phyloP scores from a whole-genome alignment of 306 rosid genomes.

The Rosa persica region DNA sequence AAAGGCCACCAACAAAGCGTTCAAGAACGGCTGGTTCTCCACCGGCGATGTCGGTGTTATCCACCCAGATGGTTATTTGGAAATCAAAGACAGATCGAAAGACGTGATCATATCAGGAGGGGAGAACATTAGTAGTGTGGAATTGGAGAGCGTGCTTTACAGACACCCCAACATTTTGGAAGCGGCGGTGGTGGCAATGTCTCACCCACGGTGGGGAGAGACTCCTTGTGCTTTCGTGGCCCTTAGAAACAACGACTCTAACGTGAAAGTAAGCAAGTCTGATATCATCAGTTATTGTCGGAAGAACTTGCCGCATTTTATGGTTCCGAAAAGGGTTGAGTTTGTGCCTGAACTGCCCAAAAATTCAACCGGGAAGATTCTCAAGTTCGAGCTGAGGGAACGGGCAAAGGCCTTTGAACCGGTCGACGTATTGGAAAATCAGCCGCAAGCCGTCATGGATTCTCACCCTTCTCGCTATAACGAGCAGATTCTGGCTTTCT shows the following conservation, averaged over 20 bases:
- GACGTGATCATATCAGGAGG: conserved; percentile 96
- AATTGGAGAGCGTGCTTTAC: conserved; percentile 62
- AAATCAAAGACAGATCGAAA: conserved; percentile 81
- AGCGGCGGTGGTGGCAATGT: conserved; percentile 96
- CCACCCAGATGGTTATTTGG: conserved; percentile 80
- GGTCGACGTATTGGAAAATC: neutral
- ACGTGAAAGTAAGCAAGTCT: conserved; percentile 18
- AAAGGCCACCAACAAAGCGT: conserved; percentile 45
- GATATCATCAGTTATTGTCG: conserved; percentile 36
- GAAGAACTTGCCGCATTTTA: conserved; percentile 40
- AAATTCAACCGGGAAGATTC: conserved; percentile 42
- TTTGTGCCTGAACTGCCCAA: conserved; percentile 41
- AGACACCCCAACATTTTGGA: conserved; percentile 65
- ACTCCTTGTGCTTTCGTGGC: conserved; percentile 84
- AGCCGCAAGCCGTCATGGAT: neutral
- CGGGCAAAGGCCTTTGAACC: conserved; percentile 21
- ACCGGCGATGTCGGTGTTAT: conserved; percentile 88
- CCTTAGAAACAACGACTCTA: conserved; percentile 15
- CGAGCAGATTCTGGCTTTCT: conserved; percentile 41
- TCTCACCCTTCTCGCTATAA: neutral
- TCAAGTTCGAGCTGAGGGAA: conserved; percentile 35
- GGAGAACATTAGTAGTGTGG: conserved; percentile 86
- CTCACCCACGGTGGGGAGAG: conserved; percentile 86
- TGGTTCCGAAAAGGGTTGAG: conserved; percentile 49
- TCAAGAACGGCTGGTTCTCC: conserved; percentile 72